Percentiles rank a stretch among this genome's conserved stretches.
Conservation (phyloP, 352 stramenopile genomes). For the Phytopythium aichiense region DNA sequence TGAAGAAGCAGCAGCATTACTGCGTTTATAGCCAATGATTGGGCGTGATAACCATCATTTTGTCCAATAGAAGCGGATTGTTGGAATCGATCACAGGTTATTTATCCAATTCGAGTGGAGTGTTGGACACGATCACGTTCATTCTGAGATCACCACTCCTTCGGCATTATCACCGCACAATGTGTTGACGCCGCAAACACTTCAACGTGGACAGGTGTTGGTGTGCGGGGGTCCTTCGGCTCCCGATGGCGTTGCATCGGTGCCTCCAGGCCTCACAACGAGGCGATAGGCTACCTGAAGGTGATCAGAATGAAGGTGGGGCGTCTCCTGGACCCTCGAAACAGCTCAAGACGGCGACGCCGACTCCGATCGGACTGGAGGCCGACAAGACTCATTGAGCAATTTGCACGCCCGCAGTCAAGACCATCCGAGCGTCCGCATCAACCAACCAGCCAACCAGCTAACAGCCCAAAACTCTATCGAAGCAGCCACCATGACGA, state of each 20-base stretch:
- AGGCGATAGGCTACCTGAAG: not conserved
- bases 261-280: too few species aligned
- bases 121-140: not conserved
- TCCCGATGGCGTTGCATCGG: not conserved
- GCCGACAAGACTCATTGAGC: not conserved
- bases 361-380: not conserved
- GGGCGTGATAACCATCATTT: not conserved
- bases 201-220: not conserved
- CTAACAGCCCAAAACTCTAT: not conserved
- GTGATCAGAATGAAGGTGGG: not conserved
- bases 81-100: not conserved
- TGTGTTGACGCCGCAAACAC: not conserved
- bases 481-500: not conserved
- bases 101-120: too few species aligned
- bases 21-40: not conserved
- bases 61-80: not conserved
- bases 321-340: too few species aligned
- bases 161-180: not conserved
- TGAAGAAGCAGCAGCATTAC: too few species aligned
- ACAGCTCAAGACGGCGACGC: not conserved
- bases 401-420: not conserved
- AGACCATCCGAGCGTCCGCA: not conserved
- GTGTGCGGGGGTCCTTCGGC: too few species aligned
- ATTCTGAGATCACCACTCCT: not conserved
- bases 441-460: not conserved